Conservation (phyloP, 2,329 filamentous ascomycete species). For the Sarocladiaceae sp. region DNA sequence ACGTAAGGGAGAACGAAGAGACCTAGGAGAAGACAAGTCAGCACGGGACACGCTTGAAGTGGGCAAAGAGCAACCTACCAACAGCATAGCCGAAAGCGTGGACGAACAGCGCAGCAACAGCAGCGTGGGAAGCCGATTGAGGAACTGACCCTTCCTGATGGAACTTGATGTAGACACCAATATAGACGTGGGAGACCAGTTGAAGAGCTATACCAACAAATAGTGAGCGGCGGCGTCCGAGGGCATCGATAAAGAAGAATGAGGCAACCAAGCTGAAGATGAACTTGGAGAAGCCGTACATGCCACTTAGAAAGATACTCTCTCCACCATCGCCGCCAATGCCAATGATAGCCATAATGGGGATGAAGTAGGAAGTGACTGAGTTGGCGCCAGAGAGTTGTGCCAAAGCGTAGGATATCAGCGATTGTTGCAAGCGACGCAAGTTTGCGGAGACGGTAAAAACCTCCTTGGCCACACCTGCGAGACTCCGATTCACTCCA, state of each 20-base stretch:
- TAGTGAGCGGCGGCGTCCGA: conserved; percentile 34
- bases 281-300: conserved; percentile 40
- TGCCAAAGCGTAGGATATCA: conserved; percentile 32
- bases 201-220: conserved; percentile 31
- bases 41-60: background rate
- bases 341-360: conserved; percentile 35
- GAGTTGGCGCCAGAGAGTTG: conserved; percentile 40
- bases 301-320: conserved; percentile 34
- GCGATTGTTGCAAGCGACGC: conserved; percentile 33
- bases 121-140: conserved; percentile 27
- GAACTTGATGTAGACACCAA: conserved; percentile 35
- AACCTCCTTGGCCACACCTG: conserved; percentile 26
- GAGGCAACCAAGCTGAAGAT: conserved; percentile 34
- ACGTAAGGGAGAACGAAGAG: conserved; percentile 37
- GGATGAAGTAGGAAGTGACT: conserved; percentile 38
- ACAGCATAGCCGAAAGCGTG: conserved; percentile 40
- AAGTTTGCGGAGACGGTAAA: conserved; percentile 33
- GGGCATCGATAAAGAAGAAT: conserved; percentile 39
- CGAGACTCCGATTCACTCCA: conserved; percentile 9
- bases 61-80: conserved; percentile 17
- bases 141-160: conserved; percentile 21
- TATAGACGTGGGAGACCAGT: conserved; percentile 35
- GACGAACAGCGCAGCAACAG: conserved; percentile 39
- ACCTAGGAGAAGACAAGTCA: conserved; percentile 14
- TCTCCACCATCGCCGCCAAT: conserved; percentile 21